Percentiles rank a stretch among this genome's conserved stretches.
Evolutionary conservation across 306 rosid species (phyloP).

Genomic region (Lithocarpus polystachyus): DNA sequence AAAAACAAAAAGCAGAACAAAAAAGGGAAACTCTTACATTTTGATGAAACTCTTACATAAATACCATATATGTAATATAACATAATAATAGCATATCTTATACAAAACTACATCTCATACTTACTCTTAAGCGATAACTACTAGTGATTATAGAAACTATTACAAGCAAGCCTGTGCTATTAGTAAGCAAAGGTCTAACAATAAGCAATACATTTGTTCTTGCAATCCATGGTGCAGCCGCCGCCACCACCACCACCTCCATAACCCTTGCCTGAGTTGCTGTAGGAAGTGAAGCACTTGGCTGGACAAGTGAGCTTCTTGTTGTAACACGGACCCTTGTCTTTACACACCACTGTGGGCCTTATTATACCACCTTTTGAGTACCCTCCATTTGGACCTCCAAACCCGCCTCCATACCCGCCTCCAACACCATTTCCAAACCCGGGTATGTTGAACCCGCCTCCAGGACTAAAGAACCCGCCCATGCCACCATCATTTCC

Average conservation of each 20-base stretch:
- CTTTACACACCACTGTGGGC: slow-evolving; percentile 62
- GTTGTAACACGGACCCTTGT: slow-evolving; percentile 79
- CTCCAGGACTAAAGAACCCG: slow-evolving; percentile 57
- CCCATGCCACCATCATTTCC: slow-evolving; percentile 28
- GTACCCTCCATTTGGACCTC: slow-evolving; percentile 75
- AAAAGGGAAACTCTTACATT: not conserved
- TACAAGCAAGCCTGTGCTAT: slow-evolving; percentile 10
- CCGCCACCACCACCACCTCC: slow-evolving; percentile 96
- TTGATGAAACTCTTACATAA: not conserved
- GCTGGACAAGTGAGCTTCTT: slow-evolving; percentile 87
- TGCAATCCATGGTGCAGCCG: slow-evolving; percentile 88
- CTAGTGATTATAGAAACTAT: not conserved
- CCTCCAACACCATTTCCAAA: slow-evolving; percentile 66
- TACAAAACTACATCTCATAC: not conserved
- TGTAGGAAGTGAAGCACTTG: slow-evolving; percentile 83
- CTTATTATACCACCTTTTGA: slow-evolving; percentile 52
- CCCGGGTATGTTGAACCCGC: slow-evolving; percentile 72
- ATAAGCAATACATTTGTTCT: slow-evolving; percentile 68
- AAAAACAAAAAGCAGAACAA: no score
- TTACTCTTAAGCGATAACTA: not conserved
- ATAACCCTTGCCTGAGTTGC: slow-evolving; percentile 82
- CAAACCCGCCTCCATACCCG: slow-evolving; percentile 84
- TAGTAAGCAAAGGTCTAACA: slow-evolving; percentile 33
- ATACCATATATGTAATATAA: not conserved
- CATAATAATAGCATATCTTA: not conserved